These are phyloP conservation scores for Psophocarpus tetragonolobus DNA, from an alignment of 306 rosid species.

Conservation along the genomic window DNA sequence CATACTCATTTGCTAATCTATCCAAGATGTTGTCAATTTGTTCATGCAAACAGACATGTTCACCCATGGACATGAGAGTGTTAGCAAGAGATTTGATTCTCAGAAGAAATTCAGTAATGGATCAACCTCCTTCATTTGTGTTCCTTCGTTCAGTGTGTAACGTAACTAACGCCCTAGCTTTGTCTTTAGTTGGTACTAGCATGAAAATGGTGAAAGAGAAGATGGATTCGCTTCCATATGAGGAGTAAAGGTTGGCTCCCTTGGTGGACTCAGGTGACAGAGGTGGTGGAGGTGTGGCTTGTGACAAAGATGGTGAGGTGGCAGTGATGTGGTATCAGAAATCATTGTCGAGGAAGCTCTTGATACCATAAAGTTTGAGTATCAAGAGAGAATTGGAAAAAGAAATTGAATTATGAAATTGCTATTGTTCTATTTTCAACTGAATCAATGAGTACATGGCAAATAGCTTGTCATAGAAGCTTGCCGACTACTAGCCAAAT, in stretches of 20 bases:
- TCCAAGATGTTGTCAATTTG: no score
- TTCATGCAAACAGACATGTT: no score
- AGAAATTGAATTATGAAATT: neutral
- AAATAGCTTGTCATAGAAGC: neutral
- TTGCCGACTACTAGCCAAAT: no score
- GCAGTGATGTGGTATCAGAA: neutral
- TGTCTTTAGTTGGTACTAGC: neutral
- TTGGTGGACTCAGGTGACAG: neutral
- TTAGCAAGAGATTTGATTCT: no score
- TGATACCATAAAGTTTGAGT: neutral
- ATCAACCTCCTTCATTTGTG: no score
- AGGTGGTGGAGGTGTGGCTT: neutral
- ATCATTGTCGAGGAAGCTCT: neutral
- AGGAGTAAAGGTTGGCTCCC: neutral
- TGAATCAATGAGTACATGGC: neutral
- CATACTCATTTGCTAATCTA: no score
- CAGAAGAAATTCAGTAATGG: neutral
- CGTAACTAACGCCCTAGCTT: neutral
- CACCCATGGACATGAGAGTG: no score
- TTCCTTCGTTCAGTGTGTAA: neutral
- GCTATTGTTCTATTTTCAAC: neutral
- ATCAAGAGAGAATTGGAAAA: neutral
- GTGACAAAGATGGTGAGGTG: neutral
- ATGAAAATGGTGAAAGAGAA: neutral
- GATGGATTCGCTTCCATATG: neutral